Conservation (phyloP, 75 land plant genomes). For the Cryptomeria japonica region DNA sequence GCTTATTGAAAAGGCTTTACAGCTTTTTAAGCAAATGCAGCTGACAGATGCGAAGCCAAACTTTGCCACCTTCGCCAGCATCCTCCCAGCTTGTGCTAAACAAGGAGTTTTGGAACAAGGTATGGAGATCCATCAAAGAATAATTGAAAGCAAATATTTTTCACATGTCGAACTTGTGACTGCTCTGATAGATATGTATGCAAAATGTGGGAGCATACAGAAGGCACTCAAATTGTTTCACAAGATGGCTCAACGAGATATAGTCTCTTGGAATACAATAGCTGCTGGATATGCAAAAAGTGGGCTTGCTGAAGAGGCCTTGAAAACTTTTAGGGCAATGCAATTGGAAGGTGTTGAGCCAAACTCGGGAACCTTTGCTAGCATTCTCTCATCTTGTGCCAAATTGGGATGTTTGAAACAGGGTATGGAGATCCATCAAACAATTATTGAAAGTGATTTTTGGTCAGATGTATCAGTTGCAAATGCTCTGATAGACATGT, state of each 20-base stretch:
- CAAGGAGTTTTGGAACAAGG: neutral
- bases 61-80: constrained; percentile 4
- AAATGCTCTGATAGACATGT: constrained; percentile 34
- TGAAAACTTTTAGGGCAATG: constrained; percentile 29
- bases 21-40: constrained; percentile 9
- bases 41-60: neutral
- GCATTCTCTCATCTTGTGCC: constrained; percentile 34
- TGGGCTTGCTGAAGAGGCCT: constrained; percentile 29
- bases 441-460: constrained; percentile 17
- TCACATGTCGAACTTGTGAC: constrained; percentile 8
- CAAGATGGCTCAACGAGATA: constrained; percentile 24
- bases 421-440: constrained; percentile 32
- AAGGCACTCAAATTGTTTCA: constrained; percentile 28
- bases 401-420: constrained; percentile 19
- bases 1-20: constrained; percentile 11
- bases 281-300: constrained; percentile 29
- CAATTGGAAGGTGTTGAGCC: constrained; percentile 19
- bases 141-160: neutral
- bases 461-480: constrained; percentile 18
- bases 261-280: constrained; percentile 43
- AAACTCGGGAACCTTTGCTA: constrained; percentile 27
- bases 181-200: constrained; percentile 25
- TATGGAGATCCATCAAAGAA: constrained; percentile 6
- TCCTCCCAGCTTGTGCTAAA: constrained; percentile 12
- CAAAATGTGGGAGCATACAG: constrained; percentile 24